phyloP scores from a whole-genome alignment of 805 yeast species.

The Maudiozyma pseudohumilis region DNA sequence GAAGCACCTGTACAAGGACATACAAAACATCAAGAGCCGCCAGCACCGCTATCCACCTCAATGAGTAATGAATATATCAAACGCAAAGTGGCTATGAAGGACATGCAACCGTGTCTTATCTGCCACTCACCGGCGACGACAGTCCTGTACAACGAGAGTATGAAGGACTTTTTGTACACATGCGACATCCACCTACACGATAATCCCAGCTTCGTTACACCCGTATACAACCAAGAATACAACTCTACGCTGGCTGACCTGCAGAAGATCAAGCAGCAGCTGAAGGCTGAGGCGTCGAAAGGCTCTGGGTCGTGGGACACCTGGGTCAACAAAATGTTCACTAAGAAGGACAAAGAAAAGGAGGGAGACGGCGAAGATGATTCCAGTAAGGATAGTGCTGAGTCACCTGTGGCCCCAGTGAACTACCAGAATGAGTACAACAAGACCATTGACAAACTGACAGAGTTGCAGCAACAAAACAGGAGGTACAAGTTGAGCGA shows the following conservation, averaged over 20 bases:
- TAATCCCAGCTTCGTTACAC: slow-evolving; percentile 25
- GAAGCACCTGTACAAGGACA: no score
- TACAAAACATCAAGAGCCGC: background rate
- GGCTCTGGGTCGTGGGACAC: slow-evolving; percentile 24
- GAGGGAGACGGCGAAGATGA: background rate
- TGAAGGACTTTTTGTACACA: slow-evolving; percentile 27
- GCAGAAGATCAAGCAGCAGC: slow-evolving; percentile 12
- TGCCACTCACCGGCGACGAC: slow-evolving; percentile 22
- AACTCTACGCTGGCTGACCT: slow-evolving; percentile 9
- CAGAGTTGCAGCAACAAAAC: slow-evolving; percentile 12
- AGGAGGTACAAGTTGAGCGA: slow-evolving; percentile 16
- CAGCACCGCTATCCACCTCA: background rate
- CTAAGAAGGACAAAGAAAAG: slow-evolving; percentile 8
- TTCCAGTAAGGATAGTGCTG: slow-evolving; percentile 1
- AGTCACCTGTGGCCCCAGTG: background rate
- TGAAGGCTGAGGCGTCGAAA: slow-evolving; percentile 6
- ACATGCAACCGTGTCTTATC: slow-evolving; percentile 22
- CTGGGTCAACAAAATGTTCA: slow-evolving; percentile 25
- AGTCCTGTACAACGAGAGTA: slow-evolving; percentile 20
- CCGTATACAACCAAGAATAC: slow-evolving; percentile 20
- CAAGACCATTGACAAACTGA: slow-evolving; percentile 13
- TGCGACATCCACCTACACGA: slow-evolving; percentile 29
- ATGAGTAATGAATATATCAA: slow-evolving; percentile 25
- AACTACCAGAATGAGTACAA: slow-evolving; percentile 12
- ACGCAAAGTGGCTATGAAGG: slow-evolving; percentile 23